Conservation (phyloP, 1,284 basidiomycete genomes). For the Ustilago loliicola region DNA sequence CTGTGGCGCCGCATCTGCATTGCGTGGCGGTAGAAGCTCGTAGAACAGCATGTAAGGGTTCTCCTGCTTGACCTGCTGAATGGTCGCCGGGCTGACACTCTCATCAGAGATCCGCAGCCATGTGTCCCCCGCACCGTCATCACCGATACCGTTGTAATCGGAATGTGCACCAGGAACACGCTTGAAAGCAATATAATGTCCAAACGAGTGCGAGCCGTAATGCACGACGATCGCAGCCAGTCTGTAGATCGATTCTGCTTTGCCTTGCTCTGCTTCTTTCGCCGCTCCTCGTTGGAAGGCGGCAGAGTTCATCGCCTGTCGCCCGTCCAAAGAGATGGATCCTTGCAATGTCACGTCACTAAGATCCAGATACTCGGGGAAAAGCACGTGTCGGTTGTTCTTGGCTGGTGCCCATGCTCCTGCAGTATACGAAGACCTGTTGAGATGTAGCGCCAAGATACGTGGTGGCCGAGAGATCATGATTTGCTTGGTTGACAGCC, state of each 20-base stretch:
- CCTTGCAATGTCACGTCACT: slow-evolving; percentile 53
- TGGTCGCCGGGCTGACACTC: slow-evolving; percentile 44
- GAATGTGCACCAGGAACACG: slow-evolving; percentile 9
- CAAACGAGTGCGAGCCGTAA: slow-evolving; percentile 67
- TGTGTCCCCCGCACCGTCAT: slow-evolving; percentile 11
- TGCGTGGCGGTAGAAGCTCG: slow-evolving; percentile 37
- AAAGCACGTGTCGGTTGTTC: slow-evolving; percentile 62
- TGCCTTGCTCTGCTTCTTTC: neutral
- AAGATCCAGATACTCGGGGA: slow-evolving; percentile 63
- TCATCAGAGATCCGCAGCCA: slow-evolving; percentile 69
- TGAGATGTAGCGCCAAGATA: slow-evolving; percentile 64
- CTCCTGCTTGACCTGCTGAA: slow-evolving; percentile 61
- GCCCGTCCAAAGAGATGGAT: slow-evolving; percentile 42
- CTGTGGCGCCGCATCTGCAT: slow-evolving; percentile 2
- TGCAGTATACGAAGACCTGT: slow-evolving; percentile 58
- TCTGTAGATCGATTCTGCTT: slow-evolving; percentile 38
- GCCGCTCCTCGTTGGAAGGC: neutral
- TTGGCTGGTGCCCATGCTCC: slow-evolving; percentile 61
- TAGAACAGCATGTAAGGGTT: slow-evolving; percentile 69
- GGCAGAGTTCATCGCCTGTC: slow-evolving; percentile 29
- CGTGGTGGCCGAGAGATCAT: slow-evolving; percentile 64
- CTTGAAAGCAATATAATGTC: slow-evolving; percentile 68
- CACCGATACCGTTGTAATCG: neutral
- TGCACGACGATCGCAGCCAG: slow-evolving; percentile 64
- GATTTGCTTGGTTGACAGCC: slow-evolving; percentile 64